A percentile compares a stretch with the other conserved stretches of the same genome.
phyloP scores from a whole-genome alignment of 2,329 filamentous ascomycete species.

The Pseudopyricularia cyperi region DNA sequence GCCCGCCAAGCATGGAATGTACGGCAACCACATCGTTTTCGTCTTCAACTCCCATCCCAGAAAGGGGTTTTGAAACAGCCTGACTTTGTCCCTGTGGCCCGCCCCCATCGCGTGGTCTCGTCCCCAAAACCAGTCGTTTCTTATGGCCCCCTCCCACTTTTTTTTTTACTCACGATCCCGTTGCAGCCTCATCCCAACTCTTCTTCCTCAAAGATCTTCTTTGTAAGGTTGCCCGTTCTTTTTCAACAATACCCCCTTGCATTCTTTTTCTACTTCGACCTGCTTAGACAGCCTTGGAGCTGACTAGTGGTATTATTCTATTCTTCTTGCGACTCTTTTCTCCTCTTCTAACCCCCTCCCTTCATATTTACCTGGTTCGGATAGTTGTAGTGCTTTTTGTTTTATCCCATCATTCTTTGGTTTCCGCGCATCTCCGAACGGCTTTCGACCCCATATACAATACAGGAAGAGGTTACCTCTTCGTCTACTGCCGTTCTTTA shows the following conservation, averaged over 20 bases:
- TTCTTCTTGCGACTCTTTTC: not conserved
- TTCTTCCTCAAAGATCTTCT: not conserved
- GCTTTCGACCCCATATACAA: not conserved
- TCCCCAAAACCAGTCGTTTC: not conserved
- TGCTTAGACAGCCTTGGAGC: not conserved
- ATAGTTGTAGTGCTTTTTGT: too few relatives aligned
- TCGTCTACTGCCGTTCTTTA: not conserved
- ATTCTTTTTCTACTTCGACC: not conserved
- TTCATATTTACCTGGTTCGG: not conserved
- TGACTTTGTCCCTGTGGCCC: not conserved
- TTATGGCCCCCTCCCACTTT: not conserved
- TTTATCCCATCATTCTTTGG: not conserved
- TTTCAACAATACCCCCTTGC: conserved; percentile 2
- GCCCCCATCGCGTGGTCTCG: not conserved
- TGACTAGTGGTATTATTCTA: not conserved
- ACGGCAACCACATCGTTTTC: not conserved
- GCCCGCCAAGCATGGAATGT: not conserved
- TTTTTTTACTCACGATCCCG: not conserved
- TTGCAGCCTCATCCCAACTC: not conserved
- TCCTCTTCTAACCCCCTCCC: not conserved
- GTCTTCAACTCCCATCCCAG: not conserved
- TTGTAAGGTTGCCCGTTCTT: conserved; percentile 2
- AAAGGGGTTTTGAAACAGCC: not conserved
- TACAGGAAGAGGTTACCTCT: not conserved
- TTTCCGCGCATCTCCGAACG: not conserved